A percentile compares a stretch with the other conserved stretches of the same genome.
Conservation (phyloP, 192 early-diverging fungal genomes). For the Ambispora gerdemannii region DNA sequence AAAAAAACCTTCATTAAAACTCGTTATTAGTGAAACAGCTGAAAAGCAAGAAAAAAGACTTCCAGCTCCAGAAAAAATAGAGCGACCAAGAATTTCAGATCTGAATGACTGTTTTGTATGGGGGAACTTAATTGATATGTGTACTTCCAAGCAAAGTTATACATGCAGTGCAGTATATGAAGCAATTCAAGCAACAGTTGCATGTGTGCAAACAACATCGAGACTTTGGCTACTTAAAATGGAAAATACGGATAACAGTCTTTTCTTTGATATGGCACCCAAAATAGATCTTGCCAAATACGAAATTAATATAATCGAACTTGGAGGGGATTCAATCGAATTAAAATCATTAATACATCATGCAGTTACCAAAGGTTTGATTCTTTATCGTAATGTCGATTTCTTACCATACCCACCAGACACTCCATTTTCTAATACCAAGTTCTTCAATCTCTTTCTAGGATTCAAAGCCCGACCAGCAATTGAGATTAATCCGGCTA, state of each 20-base stretch:
- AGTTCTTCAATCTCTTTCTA: conserved; percentile 16
- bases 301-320: conserved; percentile 1
- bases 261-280: conserved; percentile 3
- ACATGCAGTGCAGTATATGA: conserved; percentile 3
- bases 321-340: neutral
- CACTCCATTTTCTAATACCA: neutral
- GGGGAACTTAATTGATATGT: neutral
- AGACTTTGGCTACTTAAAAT: conserved; percentile 5
- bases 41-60: conserved; percentile 3
- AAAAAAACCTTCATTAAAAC: conserved; percentile 1
- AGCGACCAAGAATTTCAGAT: too few species aligned
- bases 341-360: neutral
- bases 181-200: conserved; percentile 5
- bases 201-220: conserved; percentile 3
- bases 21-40: neutral
- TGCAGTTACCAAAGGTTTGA: conserved; percentile 2
- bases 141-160: conserved; percentile 3
- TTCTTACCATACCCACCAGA: conserved; percentile 15
- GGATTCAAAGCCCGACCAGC: conserved; percentile 8
- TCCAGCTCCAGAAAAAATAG: conserved; percentile 5
- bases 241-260: conserved; percentile 3
- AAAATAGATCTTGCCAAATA: conserved; percentile 3
- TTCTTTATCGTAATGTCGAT: neutral
- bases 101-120: too few species aligned
- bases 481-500: conserved; percentile 12